Base-by-base conservation (phyloP, 2,329 filamentous ascomycete species). In the Ilyonectria sp. region DNA sequence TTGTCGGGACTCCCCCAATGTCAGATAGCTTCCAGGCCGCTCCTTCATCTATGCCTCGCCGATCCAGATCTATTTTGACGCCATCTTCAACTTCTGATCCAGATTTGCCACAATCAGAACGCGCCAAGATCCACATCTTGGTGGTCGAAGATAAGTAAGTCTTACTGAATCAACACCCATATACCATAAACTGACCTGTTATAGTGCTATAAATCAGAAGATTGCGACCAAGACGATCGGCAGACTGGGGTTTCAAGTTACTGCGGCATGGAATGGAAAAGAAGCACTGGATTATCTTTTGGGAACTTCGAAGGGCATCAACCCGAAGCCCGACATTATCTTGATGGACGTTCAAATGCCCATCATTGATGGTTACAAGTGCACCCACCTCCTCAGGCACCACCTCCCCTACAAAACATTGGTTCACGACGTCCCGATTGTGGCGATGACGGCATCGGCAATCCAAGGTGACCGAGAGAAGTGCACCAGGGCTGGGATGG, bases 81-180 rank as follows among this genome's bases (percentile, higher is more conserved):
- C 46, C 73, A 26, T 76, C 82, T n/a, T 76, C 78, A 11, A 78
- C 68, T n/a, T 74, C 81, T 5, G 83, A 85, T 2, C 78, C 86
- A 52, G 86, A 86, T 19, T 76, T 93, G 2, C 81, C 87, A 4
- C 80, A 83, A 17, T 79, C 84, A 2, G 91, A 93, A 61, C 86
- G 93, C 61, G 83, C 87, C 60, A 87, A 89, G 43, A 85, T 91
- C 6, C 89, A 93, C 54, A 84, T 95, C n/a, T 81, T 95, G 21
- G 89, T 96, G 1, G 93, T 95, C 2, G 93, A 95, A 80, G 93
- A 95, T 77, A 94, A 95, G 89, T 90, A 82, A 84, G 89, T 84
- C 2, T 4, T 21, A n/a, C 19, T 8, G 4, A 13, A 11, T 15
- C 6, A 15, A 40, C 23, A 23, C 9, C 55, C 17, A 5, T n/a